Base-by-base conservation (phyloP, 2,329 filamentous ascomycete species). In the Trichoderma endophyticum region DNA sequence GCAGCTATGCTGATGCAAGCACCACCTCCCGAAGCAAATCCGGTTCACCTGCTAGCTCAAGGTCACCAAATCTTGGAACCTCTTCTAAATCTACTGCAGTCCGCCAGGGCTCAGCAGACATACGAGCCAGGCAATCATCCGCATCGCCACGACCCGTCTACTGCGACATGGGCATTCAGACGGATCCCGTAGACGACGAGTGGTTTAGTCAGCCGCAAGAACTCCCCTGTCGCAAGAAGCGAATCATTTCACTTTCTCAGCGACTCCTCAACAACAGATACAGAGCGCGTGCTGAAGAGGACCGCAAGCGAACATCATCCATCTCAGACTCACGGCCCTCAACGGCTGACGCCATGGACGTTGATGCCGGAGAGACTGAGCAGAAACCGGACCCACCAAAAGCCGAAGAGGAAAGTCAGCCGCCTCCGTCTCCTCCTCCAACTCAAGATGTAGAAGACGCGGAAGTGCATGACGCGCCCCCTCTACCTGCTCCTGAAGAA, bases 11-110 rank as follows among this genome's bases (percentile, higher is more conserved):
- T 0, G 87, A 90, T 75, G 84, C 85, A 4, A 84, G 83, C 11
- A 88, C 87, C 8, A 88, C 87, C 9, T 86, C 85, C 2, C 81
- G 86, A 72, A 87, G 86, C 77, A 86, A 88, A 73, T 87, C 86
- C 0, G 83, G 81, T 1, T 89, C 87, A 0, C 87, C 88, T 0
- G 77, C 81, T 2, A 84, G 82, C 54, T 80, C 80, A 2, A 76
- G 77, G 3, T 86, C 85, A 0, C 83, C 84, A 0, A 80, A 78
- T 12, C 76, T 81, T 0, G 66, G 75, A 3, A 77, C 78, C 30
- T 72, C 74, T 2, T 75, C 76, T 32, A 80, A 80, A 65, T 73
- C 78, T 6, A 70, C 79, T 3, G 74, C 74, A 4, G 75, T 77
- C 9, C 78, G 75, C n/a, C 79, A 76, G 5, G 77, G 78, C 3